These are phyloP conservation scores for Diutina pseudorugosa DNA, from an alignment of 1,139 yeast species.

Conservation along the genomic window DNA sequence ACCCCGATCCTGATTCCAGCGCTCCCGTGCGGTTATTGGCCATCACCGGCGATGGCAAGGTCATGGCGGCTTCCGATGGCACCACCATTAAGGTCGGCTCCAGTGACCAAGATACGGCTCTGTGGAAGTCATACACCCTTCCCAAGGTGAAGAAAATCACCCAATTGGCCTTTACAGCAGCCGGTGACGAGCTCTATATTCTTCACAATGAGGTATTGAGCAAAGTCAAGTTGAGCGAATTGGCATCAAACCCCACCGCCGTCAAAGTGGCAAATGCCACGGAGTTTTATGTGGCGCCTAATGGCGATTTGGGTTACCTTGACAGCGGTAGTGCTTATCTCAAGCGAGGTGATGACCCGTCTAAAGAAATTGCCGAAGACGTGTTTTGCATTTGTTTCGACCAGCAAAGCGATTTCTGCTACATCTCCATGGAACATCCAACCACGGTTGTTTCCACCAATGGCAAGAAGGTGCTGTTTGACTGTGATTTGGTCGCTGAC, in stretches of 20 bases:
- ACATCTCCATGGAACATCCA: not conserved
- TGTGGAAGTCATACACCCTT: not conserved
- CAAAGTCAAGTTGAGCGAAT: not conserved
- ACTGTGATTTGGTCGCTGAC: not conserved
- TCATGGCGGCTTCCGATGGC: not conserved
- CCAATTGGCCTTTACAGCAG: not conserved
- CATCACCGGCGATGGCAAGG: not conserved
- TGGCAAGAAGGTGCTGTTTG: not conserved
- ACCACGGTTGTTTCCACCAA: not conserved
- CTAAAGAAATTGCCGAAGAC: not conserved
- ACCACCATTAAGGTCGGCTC: not conserved
- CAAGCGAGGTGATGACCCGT: not conserved
- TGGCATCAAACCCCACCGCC: not conserved
- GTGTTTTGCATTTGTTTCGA: constrained; percentile 1
- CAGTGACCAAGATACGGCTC: not conserved
- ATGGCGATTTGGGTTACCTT: not conserved
- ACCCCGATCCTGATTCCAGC: not conserved
- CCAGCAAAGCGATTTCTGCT: not conserved
- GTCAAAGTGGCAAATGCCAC: not conserved
- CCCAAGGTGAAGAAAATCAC: not conserved
- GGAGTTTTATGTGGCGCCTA: not conserved
- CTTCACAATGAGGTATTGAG: not conserved
- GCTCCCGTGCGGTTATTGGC: not conserved
- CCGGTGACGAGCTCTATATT: not conserved
- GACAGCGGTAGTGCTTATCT: not conserved